These are phyloP conservation scores for Chaetomium sp. DNA, from an alignment of 2,329 filamentous ascomycete genomes.

Conservation along the genomic window DNA sequence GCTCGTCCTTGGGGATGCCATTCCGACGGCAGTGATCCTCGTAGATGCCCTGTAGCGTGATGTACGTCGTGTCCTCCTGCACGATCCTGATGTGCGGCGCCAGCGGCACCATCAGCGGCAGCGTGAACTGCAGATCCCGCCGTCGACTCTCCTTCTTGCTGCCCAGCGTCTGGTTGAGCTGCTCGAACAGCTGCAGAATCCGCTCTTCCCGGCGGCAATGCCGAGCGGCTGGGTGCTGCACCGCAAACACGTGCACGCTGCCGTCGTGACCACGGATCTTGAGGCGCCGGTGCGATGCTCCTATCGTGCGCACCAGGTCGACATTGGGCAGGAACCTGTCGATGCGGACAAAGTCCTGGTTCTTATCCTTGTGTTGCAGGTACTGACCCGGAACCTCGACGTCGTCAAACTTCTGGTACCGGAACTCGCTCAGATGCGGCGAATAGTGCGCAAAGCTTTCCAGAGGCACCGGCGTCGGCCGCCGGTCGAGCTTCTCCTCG, in stretches of 20 bases:
- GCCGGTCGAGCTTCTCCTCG: conserved; percentile 92
- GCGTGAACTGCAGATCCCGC: conserved; percentile 91
- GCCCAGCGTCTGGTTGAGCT: conserved; percentile 88
- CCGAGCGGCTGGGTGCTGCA: conserved; percentile 91
- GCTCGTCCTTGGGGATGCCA: conserved; percentile 90
- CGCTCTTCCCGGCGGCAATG: conserved; percentile 93
- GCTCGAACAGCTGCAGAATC: conserved; percentile 93
- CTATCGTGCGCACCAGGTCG: conserved; percentile 86
- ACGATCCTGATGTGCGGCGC: conserved; percentile 94
- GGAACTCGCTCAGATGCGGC: conserved; percentile 91
- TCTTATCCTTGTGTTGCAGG: conserved; percentile 96
- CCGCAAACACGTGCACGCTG: conserved; percentile 92
- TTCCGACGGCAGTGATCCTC: conserved; percentile 93
- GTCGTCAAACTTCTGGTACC: conserved; percentile 97
- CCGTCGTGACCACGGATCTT: conserved; percentile 98
- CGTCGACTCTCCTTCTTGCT: conserved; percentile 95
- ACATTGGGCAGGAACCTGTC: conserved; percentile 96
- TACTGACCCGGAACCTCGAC: conserved; percentile 98
- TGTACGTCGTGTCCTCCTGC: conserved; percentile 91
- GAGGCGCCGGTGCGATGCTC: conserved; percentile 86
- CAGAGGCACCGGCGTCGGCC: conserved; percentile 70
- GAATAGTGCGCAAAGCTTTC: conserved; percentile 70
- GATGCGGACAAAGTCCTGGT: conserved; percentile 96
- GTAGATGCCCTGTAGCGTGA: conserved; percentile 91
- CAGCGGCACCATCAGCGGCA: conserved; percentile 93